Evolutionary conservation across 305 asterid genomes (phyloP), one percentile per base, ranked within the genome.

Genomic region (Solanum hybrid): DNA sequence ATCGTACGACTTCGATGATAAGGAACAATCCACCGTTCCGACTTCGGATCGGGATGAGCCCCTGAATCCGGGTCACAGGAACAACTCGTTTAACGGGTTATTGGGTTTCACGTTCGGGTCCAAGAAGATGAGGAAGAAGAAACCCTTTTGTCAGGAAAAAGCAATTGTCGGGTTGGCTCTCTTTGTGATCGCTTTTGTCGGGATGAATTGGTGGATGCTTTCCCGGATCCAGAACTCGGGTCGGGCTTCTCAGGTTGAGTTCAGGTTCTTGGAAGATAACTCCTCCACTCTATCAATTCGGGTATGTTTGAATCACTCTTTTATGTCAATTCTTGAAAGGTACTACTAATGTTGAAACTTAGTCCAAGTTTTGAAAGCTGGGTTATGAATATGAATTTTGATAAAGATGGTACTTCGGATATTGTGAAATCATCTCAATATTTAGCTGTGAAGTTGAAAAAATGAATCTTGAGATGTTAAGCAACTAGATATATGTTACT

Each of bases 181-280:
- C 38, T 87, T 95, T 89, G 31, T 96, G 78, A 93, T 92, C 0
- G 76, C 88, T 15, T 93, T 96, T 90, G 91, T 97, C 86, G n/a
- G 89, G 11, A 88, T 93, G 90, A 94, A 97, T 90, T 93, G 96
- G 95, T 97, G 97, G 98, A 95, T 96, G 95, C 91, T 97, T 90
- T 93, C 91, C 31, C 94, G 98, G 95, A 95, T 96, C 93, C 97
- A 93, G 40, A 94, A 93, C 15, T 84, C 96, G 87, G 94, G 93
- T 89, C 93, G 91, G 89, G 77, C 85, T 17, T 82, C 91, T 75
- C 92, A 86, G 88, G 71, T 95, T 81, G 90, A 92, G 93, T 89
- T 96, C 88, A 91, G 91, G 91, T 88, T 91, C 87, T 91, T 97
- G 96, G 92, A 94, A 84, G 89, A 88, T 29, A 94, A 96, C 89